phyloP scores from a whole-genome alignment of 2,329 filamentous ascomycete genomes.

The Phialemonium atrogriseum region DNA sequence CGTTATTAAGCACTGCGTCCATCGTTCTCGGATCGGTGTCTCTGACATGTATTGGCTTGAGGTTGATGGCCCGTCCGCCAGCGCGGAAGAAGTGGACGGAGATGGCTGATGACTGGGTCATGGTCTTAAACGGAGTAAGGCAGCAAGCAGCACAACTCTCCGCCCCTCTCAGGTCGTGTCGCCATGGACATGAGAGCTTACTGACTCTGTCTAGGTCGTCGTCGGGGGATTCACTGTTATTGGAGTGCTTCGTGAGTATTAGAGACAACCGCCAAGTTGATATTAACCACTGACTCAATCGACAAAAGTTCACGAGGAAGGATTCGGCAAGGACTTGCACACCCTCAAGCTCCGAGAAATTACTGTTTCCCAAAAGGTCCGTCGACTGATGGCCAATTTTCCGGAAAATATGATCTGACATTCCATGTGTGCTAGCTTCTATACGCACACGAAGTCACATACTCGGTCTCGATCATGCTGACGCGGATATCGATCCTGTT shows the following conservation, averaged over 20 bases:
- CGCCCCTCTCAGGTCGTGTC: too few species aligned
- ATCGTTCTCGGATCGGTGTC: too few species aligned
- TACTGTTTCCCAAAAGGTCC: background rate
- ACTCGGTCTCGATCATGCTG: background rate
- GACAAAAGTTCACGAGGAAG: background rate
- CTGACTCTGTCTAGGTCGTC: background rate
- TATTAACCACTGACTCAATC: background rate
- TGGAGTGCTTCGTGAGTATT: background rate
- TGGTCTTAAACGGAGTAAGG: background rate
- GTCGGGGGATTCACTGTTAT: background rate
- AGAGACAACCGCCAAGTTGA: background rate
- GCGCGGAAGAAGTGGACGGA: background rate
- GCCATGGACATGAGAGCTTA: background rate
- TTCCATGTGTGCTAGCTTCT: background rate
- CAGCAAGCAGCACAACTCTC: too few species aligned
- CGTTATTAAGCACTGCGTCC: too few species aligned
- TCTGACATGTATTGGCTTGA: too few species aligned
- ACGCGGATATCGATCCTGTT: conserved; percentile 3
- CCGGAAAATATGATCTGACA: too few species aligned
- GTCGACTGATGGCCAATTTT: background rate
- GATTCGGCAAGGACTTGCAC: background rate
- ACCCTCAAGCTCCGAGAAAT: background rate
- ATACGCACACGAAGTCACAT: conserved; percentile 1
- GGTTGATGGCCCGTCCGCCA: too few species aligned
- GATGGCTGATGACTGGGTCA: background rate